Evolutionary conservation across 140 eudicot genomes (phyloP), one percentile per base, ranked within the genome.

Genomic region (Stevia rebaudiana): DNA sequence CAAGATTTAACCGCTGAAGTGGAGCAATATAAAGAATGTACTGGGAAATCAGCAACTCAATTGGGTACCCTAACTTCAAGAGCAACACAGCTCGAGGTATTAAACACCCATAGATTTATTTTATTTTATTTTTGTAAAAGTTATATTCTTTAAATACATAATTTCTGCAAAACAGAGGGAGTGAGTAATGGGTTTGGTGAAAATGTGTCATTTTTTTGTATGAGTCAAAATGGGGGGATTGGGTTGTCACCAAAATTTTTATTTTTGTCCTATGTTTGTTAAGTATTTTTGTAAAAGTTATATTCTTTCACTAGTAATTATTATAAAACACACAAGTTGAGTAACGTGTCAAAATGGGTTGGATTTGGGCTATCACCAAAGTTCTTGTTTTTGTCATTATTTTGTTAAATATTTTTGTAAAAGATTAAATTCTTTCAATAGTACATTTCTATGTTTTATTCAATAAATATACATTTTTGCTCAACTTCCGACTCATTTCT

Each of bases 11-110:
- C 87, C 4, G 33, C 43, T 11, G 95, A 87, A 77, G 77, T 84
- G 5, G 71, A 6, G 61, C 83, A 75, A 64, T 81, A 75, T 53
- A 82, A 81, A 68, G 97, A 90, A 65, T 71, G 70, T 61, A 76
- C 80, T 11, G 90, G 86, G 43, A 82, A 81, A 74, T 80, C 89
- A 6, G 71, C 61, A 3, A 82, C 83, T 25, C 83, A 78, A 77
- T 77, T 91, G 76, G 87, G 88, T 41, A 63, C 11, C 69, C 72
- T 81, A 69, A 79, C 88, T 11, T 15, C 74, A 51, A 91, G 80
- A 73, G 65, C 92, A 24, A 70, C 63, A 42, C 91, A 87, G 62
- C 81, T 91, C 13, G 98, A 91, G 98, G 98, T 87, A 37, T 47
- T 57, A 5, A 7, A 39, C 11, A 48, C 55, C 7, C 25, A 0